Base-by-base conservation (phyloP, 345 rosid genomes). In the Brassica carinata region DNA sequence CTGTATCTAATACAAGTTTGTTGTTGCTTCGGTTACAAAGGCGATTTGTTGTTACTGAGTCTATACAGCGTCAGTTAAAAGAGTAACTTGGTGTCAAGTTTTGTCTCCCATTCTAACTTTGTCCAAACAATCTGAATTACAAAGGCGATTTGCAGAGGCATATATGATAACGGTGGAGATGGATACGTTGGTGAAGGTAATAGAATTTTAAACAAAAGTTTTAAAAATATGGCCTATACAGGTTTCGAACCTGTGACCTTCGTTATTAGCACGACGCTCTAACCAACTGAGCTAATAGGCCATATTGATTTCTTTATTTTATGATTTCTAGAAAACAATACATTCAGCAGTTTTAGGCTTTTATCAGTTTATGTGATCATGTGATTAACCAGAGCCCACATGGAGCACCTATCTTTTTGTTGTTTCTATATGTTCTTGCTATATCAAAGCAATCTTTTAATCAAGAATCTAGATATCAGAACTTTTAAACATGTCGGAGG, bases 231-330 rank as follows among this genome's bases (percentile, higher is more conserved):
- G 92, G 90, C 91, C 89, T 83, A 89, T 91, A 85, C 95, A 89
- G 89, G 89, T 78, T 61, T 89, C 88, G 88, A 88, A 88, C 91
- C 87, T 85, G 85, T 84, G 89, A 90, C 97, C 94, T 90, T 90
- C 86, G 94, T 92, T 86, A 91, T 89, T 93, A 89, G 91, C 94
- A 90, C 90, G 90, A 91, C 94, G 89, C 93, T 91, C 90, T 93
- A 87, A 90, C 98, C 96, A 89, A 2, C 98, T 87, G 87, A 90
- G 88, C 88, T 87, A 87, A 88, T 53, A 55, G 19, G 58, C 58
- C 58, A 14, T 40, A 0, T 40, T 40, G 48, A 8, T 38, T 1
- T 1, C 2, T 38, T 1, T 38, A 1, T 38, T 7, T 38, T 38
- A 8, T 38, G 10, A 40, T 40, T 8, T 40, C 3, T 8, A 40